Evolutionary conservation across 2,329 filamentous ascomycete species (phyloP).

Genomic region (Domatiomyces catenatus): DNA sequence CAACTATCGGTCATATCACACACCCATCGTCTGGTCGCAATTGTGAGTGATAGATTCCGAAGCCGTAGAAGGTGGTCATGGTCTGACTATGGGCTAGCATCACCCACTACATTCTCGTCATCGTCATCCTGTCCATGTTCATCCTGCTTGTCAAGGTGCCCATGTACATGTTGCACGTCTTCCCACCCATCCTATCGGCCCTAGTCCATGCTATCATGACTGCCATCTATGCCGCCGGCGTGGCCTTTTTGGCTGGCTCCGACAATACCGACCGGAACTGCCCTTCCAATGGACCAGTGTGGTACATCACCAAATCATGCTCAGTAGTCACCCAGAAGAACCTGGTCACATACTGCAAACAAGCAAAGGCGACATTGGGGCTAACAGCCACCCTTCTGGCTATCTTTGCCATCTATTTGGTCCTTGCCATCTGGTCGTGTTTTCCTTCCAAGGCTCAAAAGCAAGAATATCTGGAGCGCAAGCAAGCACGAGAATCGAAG

Average conservation of each 20-base stretch:
- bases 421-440: slow-evolving; percentile 12
- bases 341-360: slow-evolving; percentile 40
- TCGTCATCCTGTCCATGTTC: slow-evolving; percentile 46
- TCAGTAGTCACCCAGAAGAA: slow-evolving; percentile 32
- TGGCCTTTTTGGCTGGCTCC: slow-evolving; percentile 40
- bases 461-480: slow-evolving; percentile 19
- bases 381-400: slow-evolving; percentile 40
- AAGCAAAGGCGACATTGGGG: slow-evolving; percentile 44
- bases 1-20: slow-evolving; percentile 40
- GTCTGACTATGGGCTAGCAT: slow-evolving; percentile 28
- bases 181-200: slow-evolving; percentile 40
- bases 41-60: slow-evolving; percentile 32
- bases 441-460: slow-evolving; percentile 25
- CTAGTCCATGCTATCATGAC: slow-evolving; percentile 37
- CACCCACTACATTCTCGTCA: slow-evolving; percentile 46
- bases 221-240: slow-evolving; percentile 39
- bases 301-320: slow-evolving; percentile 50
- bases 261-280: slow-evolving; percentile 43
- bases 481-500: slow-evolving; percentile 25
- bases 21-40: slow-evolving; percentile 44
- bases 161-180: slow-evolving; percentile 41
- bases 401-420: slow-evolving; percentile 13
- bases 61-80: not conserved
- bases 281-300: slow-evolving; percentile 40
- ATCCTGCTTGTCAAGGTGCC: slow-evolving; percentile 43